These are phyloP conservation scores for Xylaria hypoxylon DNA, from an alignment of 2,329 filamentous ascomycete species.

Conservation along the genomic window DNA sequence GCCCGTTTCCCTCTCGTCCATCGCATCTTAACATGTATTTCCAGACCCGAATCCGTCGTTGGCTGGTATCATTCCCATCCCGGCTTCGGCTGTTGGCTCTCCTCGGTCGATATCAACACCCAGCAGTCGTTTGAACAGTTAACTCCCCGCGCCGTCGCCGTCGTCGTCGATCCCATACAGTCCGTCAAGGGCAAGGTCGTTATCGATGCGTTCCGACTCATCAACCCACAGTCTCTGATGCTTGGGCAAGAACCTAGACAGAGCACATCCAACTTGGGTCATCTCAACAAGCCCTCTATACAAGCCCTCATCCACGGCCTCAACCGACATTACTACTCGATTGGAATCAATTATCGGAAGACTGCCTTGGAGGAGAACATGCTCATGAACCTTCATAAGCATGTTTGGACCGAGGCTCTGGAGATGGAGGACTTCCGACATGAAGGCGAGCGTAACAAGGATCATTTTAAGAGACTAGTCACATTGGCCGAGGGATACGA, in stretches of 20 bases:
- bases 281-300: constrained; percentile 99
- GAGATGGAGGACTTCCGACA: constrained; percentile 95
- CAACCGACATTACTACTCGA: constrained; percentile 99
- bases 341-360: constrained; percentile 98
- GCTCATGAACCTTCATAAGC: constrained; percentile 99
- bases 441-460: constrained; percentile 87
- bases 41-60: constrained; percentile 92
- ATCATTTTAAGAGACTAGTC: constrained; percentile 88
- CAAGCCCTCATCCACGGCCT: constrained; percentile 98
- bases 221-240: constrained; percentile 97
- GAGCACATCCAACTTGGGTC: constrained; percentile 96
- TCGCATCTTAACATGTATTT: constrained; percentile 22
- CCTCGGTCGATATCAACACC: constrained; percentile 98
- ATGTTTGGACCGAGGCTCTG: constrained; percentile 97
- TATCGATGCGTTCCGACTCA: constrained; percentile 98
- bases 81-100: constrained; percentile 99
- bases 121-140: constrained; percentile 99
- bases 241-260: constrained; percentile 97
- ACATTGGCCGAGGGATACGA: constrained; percentile 94
- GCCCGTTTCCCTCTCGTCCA: constrained; percentile 14
- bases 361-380: constrained; percentile 98
- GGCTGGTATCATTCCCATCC: constrained; percentile 99
- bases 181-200: constrained; percentile 99
- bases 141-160: constrained; percentile 94
- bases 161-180: constrained; percentile 98